Conservation (phyloP, 2,329 filamentous ascomycete genomes). For the Trichoderma koningii region DNA sequence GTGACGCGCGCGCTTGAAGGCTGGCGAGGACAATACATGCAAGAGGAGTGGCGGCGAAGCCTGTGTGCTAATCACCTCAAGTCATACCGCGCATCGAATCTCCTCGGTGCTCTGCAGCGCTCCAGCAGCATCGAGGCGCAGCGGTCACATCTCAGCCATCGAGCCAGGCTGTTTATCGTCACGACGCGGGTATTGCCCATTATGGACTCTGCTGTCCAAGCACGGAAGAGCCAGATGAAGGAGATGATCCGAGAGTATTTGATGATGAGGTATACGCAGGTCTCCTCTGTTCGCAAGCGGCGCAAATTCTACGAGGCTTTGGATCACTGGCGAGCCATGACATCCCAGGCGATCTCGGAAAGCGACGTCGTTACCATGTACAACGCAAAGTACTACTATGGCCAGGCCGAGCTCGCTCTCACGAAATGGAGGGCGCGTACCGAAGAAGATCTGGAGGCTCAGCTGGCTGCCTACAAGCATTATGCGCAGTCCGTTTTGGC, state of each 20-base stretch:
- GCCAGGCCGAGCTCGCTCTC: constrained; percentile 24
- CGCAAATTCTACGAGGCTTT: constrained; percentile 40
- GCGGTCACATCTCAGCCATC: constrained; percentile 31
- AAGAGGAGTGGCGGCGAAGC: constrained; percentile 32
- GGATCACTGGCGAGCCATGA: constrained; percentile 37
- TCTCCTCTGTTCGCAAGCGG: constrained; percentile 39
- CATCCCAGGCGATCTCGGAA: constrained; percentile 27
- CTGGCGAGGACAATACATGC: constrained; percentile 36
- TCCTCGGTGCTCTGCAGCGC: constrained; percentile 28
- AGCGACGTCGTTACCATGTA: constrained; percentile 30
- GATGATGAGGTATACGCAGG: constrained; percentile 42
- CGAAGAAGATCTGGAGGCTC: constrained; percentile 28
- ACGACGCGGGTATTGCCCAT: constrained; percentile 36
- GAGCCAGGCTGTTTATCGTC: constrained; percentile 39
- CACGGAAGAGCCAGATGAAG: constrained; percentile 36
- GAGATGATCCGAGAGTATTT: constrained; percentile 39
- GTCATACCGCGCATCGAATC: constrained; percentile 29
- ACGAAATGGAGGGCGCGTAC: constrained; percentile 20
- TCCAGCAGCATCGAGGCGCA: constrained; percentile 27
- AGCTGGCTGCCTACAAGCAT: constrained; percentile 31
- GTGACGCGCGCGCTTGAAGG: constrained; percentile 35
- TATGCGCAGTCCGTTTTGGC: constrained; percentile 32
- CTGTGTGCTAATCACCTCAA: constrained; percentile 11
- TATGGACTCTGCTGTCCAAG: constrained; percentile 34
- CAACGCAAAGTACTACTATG: constrained; percentile 24